A percentile compares a stretch with the other conserved stretches of the same genome.
Evolutionary conservation across 1,284 basidiomycete species (phyloP).

Genomic region (Trichosporon ovoides): DNA sequence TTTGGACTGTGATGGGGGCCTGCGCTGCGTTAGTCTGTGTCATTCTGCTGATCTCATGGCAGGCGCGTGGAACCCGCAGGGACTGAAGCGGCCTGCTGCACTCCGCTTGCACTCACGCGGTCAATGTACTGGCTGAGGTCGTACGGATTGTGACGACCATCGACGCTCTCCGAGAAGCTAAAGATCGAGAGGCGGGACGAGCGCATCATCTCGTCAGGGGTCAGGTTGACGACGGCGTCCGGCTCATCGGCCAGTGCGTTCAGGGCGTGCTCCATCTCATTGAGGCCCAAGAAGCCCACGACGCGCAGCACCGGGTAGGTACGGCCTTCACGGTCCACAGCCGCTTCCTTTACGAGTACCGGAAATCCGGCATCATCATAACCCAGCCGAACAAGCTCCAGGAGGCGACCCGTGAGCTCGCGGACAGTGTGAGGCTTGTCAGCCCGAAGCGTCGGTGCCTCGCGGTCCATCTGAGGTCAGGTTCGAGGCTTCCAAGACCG

Average conservation of each 20-base stretch:
- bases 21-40: constrained; percentile 38
- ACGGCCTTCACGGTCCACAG: constrained; percentile 43
- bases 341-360: constrained; percentile 57
- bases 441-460: constrained; percentile 37
- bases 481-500: constrained; percentile 4
- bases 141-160: constrained; percentile 58
- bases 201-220: constrained; percentile 40
- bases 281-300: constrained; percentile 87
- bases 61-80: too few species aligned
- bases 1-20: constrained; percentile 76
- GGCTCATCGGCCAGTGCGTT: constrained; percentile 69
- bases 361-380: constrained; percentile 79
- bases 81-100: background rate
- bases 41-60: constrained; percentile 11
- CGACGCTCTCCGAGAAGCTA: constrained; percentile 40
- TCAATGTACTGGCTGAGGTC: constrained; percentile 88
- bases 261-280: constrained; percentile 82
- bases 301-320: constrained; percentile 53
- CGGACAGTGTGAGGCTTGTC: constrained; percentile 44
- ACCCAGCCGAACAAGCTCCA: constrained; percentile 39
- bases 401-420: constrained; percentile 39
- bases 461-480: constrained; percentile 52
- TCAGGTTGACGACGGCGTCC: constrained; percentile 62
- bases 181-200: constrained; percentile 34
- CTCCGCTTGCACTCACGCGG: constrained; percentile 55